A percentile compares a stretch with the other conserved stretches of the same genome.
Conservation (phyloP, 176 grass and related monocot species). For the Juncus inflexus region DNA sequence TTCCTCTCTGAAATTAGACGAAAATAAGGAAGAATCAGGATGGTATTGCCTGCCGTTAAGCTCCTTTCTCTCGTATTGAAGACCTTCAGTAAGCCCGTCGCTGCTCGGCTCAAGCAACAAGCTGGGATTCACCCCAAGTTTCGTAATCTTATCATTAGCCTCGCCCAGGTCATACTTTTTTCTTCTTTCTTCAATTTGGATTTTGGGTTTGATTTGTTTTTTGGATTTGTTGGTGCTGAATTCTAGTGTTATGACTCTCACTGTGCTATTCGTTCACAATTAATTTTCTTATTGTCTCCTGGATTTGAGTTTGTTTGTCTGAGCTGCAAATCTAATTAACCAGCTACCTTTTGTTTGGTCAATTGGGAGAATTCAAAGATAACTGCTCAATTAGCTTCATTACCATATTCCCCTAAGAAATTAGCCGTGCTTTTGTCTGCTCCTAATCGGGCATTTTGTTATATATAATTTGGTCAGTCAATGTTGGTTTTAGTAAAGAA, state of each 20-base stretch:
- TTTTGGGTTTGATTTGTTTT: constrained; percentile 6
- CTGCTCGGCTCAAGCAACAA: constrained; percentile 63
- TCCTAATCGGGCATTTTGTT: not conserved
- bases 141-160: constrained; percentile 60
- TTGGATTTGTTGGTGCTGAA: constrained; percentile 12
- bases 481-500: not conserved
- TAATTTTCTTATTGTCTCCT: not conserved
- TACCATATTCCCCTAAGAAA: not conserved
- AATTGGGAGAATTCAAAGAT: not conserved
- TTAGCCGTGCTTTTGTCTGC: not conserved
- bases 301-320: not conserved
- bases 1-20: not conserved
- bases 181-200: not conserved
- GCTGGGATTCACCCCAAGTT: constrained; percentile 75
- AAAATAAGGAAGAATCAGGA: constrained; percentile 16
- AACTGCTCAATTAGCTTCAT: not conserved
- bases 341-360: not conserved
- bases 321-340: not conserved
- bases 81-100: constrained; percentile 87
- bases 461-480: not conserved
- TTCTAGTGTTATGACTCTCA: not conserved
- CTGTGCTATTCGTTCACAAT: not conserved
- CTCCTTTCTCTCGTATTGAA: constrained; percentile 62
- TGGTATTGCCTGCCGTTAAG: constrained; percentile 75
- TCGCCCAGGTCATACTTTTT: constrained; percentile 58